Evolutionary conservation across 1,284 basidiomycete genomes (phyloP), one percentile per base, ranked within the genome.

Genomic region (Mycena sp.): DNA sequence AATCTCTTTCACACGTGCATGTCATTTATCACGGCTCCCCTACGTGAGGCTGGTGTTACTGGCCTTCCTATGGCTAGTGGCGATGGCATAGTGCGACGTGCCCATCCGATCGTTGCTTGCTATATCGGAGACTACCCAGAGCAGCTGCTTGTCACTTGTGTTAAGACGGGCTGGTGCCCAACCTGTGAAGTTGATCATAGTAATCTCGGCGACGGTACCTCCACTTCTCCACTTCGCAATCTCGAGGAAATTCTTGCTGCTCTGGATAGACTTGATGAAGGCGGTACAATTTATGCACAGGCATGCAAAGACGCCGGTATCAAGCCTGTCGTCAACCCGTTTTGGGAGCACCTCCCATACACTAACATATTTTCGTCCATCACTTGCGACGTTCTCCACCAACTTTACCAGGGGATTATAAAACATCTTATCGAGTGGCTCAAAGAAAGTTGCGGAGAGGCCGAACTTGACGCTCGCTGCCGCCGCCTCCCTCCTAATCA

Each of bases 341-440:
- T 80, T 64, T 83, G 80, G 29, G 43, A 40, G 32, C 12, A n/a
- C 6, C n/a, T n/a, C n/a, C n/a, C n/a, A n/a, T n/a, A n/a, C n/a
- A n/a, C n/a, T n/a, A n/a, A n/a, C n/a, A n/a, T n/a, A n/a, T n/a
- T n/a, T n/a, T n/a, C n/a, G n/a, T n/a, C n/a, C n/a, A n/a, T n/a
- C n/a, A n/a, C n/a, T n/a, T n/a, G n/a, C n/a, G n/a, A n/a, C n/a
- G n/a, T n/a, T n/a, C n/a, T n/a, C n/a, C n/a, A n/a, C n/a, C n/a
- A n/a, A n/a, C n/a, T n/a, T n/a, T n/a, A n/a, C n/a, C n/a, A n/a
- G n/a, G n/a, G n/a, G n/a, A n/a, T n/a, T n/a, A n/a, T n/a, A n/a
- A n/a, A n/a, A n/a, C n/a, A n/a, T n/a, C n/a, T n/a, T n/a, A n/a
- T n/a, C n/a, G n/a, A n/a, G n/a, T n/a, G n/a, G n/a, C n/a, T n/a